Base-by-base conservation (phyloP, 192 early-diverging fungal genomes). In the Diversispora epigaea region DNA sequence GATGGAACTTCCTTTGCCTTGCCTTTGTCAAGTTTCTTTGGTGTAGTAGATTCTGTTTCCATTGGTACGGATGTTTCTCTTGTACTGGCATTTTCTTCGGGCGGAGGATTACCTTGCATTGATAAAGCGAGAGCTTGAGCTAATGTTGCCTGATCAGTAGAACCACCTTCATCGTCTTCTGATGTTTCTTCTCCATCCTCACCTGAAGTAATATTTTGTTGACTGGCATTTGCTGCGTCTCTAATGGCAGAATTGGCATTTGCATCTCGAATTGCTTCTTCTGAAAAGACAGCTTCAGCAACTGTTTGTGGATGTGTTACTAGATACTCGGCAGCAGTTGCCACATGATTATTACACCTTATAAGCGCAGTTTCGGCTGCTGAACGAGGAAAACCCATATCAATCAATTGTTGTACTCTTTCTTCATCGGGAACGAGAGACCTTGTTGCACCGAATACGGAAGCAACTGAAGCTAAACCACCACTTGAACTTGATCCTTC, bases 371-470 rank as follows among this genome's bases (percentile, higher is more conserved):
- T 83, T 75, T 92, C 93, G 2, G 95, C 93, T 10, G 90, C 90
- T 19, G 83, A 81, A 11, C 90, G 84, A 4, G 90, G 81, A 77
- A 97, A 98, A 0, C 96, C 96, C 94, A 98, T 94, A 25, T 93
- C 90, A 14, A 90, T 78, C 14, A 98, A 82, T 54, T 89, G 89
- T n/a, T 88, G 83, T 15, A 96, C 81, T 46, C 84, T 81, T 9
- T 81, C 82, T 40, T 85, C 84, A 80, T 93, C 88, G 5, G 93
- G 84, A 39, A 86, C 82, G 22, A 85, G 65, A 3, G 83, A 82
- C 25, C 83, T 76, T 10, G 50, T 54, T 17, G 50, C 50, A 54
- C 81, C 82, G 76, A 83, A 83, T 49, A 83, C 43, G 45, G 73
- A 79, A 12, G 81, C 32, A 3, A 77, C 39, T 22, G 58, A 58